Evolutionary conservation across 495 filamentous ascomycete genomes (phyloP).

Genomic region (Hypomontagnella submonticulosa): DNA sequence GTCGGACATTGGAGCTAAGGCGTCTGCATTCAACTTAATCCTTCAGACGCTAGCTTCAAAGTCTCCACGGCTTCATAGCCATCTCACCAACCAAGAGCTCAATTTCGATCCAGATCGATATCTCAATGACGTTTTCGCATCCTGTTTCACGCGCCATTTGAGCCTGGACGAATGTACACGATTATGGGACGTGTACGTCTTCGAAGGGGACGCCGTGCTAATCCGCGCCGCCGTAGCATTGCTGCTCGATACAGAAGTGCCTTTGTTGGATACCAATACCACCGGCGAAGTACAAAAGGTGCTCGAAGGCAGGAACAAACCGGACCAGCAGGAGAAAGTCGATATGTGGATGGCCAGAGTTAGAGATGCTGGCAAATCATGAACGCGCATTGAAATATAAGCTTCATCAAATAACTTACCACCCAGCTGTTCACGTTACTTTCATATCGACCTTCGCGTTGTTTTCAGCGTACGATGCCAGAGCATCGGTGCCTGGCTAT

Average conservation of each 20-base stretch:
- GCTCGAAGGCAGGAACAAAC: conserved; percentile 36
- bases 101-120: conserved; percentile 61
- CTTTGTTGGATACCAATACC: conserved; percentile 51
- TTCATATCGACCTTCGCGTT: neutral
- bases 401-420: neutral
- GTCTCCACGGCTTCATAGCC: conserved; percentile 72
- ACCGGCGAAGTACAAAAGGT: conserved; percentile 48
- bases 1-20: conserved; percentile 75
- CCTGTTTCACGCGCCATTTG: conserved; percentile 64
- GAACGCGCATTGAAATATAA: neutral
- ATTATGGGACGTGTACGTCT: conserved; percentile 94
- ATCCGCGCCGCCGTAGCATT: conserved; percentile 82
- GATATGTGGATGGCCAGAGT: conserved; percentile 77
- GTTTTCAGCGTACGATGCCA: neutral
- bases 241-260: conserved; percentile 61
- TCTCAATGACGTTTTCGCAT: conserved; percentile 62
- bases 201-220: conserved; percentile 87
- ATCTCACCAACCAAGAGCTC: conserved; percentile 65
- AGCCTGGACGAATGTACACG: conserved; percentile 78
- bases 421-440: neutral
- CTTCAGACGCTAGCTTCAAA: conserved; percentile 78
- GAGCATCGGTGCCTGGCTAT: too few species aligned
- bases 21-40: conserved; percentile 76
- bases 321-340: conserved; percentile 59
- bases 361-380: conserved; percentile 72